phyloP scores from a whole-genome alignment of 257 asterid genomes.

The Thymus mandschuricus region DNA sequence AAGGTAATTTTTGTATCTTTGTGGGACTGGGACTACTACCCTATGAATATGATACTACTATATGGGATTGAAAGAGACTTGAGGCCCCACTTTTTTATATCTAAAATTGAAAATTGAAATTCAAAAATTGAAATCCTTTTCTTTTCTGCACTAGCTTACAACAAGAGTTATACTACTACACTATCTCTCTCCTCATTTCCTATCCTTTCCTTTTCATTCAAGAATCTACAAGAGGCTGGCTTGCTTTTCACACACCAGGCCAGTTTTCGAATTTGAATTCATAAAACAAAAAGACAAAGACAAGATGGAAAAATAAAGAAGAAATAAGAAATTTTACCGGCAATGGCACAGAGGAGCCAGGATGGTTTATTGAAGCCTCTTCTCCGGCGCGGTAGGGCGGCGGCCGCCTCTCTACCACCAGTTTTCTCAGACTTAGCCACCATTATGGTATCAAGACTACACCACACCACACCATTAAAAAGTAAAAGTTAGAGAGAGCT shows the following conservation, averaged over 20 bases:
- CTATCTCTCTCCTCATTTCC: constrained; percentile 6
- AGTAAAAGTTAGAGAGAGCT: background rate
- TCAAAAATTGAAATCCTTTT: constrained; percentile 27
- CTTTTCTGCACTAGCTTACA: constrained; percentile 9
- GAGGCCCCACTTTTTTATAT: constrained; percentile 28
- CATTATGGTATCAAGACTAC: constrained; percentile 40
- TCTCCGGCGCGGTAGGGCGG: constrained; percentile 40
- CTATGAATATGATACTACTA: no score
- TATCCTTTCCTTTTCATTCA: background rate
- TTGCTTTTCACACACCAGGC: background rate
- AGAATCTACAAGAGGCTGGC: background rate
- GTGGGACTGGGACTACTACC: background rate
- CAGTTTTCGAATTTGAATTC: constrained; percentile 37
- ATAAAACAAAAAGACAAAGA: background rate
- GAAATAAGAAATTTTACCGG: constrained; percentile 49
- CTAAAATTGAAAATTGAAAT: constrained; percentile 15
- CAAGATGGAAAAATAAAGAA: background rate
- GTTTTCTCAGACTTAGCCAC: constrained; percentile 48
- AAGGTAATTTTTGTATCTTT: constrained; percentile 35
- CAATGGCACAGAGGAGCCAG: constrained; percentile 87
- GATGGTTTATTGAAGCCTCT: constrained; percentile 75
- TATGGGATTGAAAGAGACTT: constrained; percentile 46
- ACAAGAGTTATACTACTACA: background rate
- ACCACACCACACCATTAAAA: constrained; percentile 34
- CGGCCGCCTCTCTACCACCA: constrained; percentile 39